phyloP scores from a whole-genome alignment of 768 basidiomycete species.

The Serendipita vermifera region DNA sequence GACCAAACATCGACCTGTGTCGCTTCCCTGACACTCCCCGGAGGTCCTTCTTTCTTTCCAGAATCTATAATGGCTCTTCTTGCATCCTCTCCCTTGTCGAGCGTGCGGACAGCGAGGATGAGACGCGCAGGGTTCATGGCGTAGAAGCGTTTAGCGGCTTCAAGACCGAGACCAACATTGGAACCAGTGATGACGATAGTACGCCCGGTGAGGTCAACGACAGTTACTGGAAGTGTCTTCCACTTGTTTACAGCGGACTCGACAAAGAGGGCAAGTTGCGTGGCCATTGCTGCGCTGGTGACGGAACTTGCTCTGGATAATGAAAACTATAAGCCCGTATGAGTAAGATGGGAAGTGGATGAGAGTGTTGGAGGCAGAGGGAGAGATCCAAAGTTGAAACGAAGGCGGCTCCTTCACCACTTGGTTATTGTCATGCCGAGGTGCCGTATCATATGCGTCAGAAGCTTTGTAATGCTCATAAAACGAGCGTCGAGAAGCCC shows the following conservation, averaged over 20 bases:
- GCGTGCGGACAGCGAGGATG: slow-evolving; percentile 26
- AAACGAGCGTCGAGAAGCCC: too few relatives aligned
- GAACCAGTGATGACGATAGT: slow-evolving; percentile 14
- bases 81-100: slow-evolving; percentile 19
- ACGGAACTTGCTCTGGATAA: too few relatives aligned
- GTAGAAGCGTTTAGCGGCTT: slow-evolving; percentile 21
- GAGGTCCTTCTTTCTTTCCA: neutral
- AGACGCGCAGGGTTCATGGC: slow-evolving; percentile 23
- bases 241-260: neutral
- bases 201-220: slow-evolving; percentile 5
- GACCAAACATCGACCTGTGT: slow-evolving; percentile 11
- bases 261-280: neutral
- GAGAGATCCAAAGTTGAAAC: too few relatives aligned
- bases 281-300: too few relatives aligned
- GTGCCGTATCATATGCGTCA: too few relatives aligned
- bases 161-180: slow-evolving; percentile 14
- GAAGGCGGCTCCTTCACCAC: too few relatives aligned
- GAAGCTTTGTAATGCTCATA: too few relatives aligned
- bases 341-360: too few relatives aligned
- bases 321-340: too few relatives aligned
- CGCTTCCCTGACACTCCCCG: neutral
- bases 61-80: neutral
- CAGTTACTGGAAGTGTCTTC: neutral
- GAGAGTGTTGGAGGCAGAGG: too few relatives aligned
- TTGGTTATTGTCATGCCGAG: too few relatives aligned